These are phyloP conservation scores for Massarina eburnea DNA, from an alignment of 2,329 filamentous ascomycete species.

Conservation along the genomic window DNA sequence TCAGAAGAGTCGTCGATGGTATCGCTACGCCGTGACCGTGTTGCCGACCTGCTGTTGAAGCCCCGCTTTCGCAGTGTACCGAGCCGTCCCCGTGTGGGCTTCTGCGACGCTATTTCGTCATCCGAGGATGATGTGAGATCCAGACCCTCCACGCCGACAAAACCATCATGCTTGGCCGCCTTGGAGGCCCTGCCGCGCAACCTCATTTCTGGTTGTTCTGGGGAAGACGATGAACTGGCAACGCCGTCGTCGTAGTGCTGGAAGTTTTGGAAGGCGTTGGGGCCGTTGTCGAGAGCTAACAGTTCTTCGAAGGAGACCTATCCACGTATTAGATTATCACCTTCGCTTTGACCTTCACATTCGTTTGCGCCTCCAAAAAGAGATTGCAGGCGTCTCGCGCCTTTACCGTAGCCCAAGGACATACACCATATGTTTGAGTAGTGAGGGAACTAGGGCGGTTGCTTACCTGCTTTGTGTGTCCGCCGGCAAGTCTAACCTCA, in stretches of 20 bases:
- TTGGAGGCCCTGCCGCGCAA: slow-evolving; percentile 22
- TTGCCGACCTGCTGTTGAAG: slow-evolving; percentile 15
- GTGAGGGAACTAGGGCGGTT: background rate
- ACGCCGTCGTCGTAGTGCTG: slow-evolving; percentile 26
- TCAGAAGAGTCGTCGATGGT: slow-evolving; percentile 21
- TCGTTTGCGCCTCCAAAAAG: background rate
- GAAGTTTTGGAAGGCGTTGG: slow-evolving; percentile 48
- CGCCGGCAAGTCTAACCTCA: slow-evolving; percentile 47
- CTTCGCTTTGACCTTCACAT: slow-evolving; percentile 6
- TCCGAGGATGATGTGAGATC: slow-evolving; percentile 38
- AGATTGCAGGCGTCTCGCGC: no score
- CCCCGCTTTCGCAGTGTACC: slow-evolving; percentile 9
- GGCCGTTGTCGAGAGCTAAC: slow-evolving; percentile 49
- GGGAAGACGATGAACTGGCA: slow-evolving; percentile 13
- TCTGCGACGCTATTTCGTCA: slow-evolving; percentile 21
- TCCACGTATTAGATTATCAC: slow-evolving; percentile 4
- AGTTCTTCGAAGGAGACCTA: slow-evolving; percentile 52
- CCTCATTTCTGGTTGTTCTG: slow-evolving; percentile 23
- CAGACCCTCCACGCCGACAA: slow-evolving; percentile 32
- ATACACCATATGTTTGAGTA: background rate
- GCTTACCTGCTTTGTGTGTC: slow-evolving; percentile 46
- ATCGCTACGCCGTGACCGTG: slow-evolving; percentile 15
- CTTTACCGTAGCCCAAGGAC: background rate
- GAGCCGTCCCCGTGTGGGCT: slow-evolving; percentile 19
- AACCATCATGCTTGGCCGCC: slow-evolving; percentile 18